Evolutionary conservation across 139 green algal genomes (phyloP), one percentile per base, ranked within the genome.

Genomic region (Chlamydomonas incerta): DNA sequence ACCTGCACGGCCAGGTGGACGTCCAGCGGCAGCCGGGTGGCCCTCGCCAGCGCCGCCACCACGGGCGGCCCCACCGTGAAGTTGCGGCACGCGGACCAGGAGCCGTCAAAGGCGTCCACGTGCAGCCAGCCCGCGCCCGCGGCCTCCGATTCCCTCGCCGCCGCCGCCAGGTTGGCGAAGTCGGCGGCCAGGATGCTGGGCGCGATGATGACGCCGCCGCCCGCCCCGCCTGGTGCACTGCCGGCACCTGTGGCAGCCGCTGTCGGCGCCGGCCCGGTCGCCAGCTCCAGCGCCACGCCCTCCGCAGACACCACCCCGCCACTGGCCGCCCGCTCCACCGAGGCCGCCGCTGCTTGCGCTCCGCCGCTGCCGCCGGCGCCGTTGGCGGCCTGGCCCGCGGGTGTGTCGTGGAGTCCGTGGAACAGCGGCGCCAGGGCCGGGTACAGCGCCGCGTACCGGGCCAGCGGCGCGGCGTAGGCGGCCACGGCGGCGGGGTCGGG

Each of bases 181-280:
- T 99, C 96, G 1, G 93, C 94, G 0, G 95, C 93, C 66, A 98
- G 89, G 46, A 98, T 97, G 34, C 92, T 96, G 28, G 96, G 95
- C 1, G 94, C 90, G 2, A 98, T 85, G 29, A 95, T 90, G 2
- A 85, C 80, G 62, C 41, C 47, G 74, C 55, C 87, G 83, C 20
- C n/a, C n/a, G n/a, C n/a, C n/a, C n/a, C 41, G 8, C 41, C 41
- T 50, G 6, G 5, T 50, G 41, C 41, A 50, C 41, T 31, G 57
- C 17, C 58, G 63, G 81, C 65, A 13, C 35, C 58, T 13, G 41
- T 8, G 8, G 41, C 41, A 50, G 41, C 41, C 8, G 41, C 41
- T 50, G 41, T 8, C 6, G 41, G 6, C 41, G 8, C 41, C 41
- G 8, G 6, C 41, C 5, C 41, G 41, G 41, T 50, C 41, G 6